Conservation (phyloP, 768 basidiomycete species). For the Dioszegia aurantiaca region DNA sequence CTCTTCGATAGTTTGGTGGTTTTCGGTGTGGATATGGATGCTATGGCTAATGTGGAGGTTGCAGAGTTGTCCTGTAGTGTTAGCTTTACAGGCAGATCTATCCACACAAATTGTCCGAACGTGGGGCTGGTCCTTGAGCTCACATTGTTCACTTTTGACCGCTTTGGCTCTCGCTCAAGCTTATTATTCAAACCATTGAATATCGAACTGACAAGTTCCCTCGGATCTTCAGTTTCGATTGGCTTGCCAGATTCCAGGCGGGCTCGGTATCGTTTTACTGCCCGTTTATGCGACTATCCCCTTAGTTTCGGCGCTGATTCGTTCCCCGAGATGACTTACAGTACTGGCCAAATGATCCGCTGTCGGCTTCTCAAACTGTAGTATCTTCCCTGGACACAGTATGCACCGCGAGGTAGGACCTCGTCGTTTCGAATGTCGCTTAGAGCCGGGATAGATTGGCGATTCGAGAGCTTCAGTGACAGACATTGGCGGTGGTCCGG, state of each 20-base stretch:
- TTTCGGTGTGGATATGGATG: neutral
- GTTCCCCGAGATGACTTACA: conserved; percentile 17
- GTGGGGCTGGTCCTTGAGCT: neutral
- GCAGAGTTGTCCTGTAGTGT: neutral
- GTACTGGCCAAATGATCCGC: conserved; percentile 28
- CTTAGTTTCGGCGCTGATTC: neutral
- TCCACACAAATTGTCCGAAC: neutral
- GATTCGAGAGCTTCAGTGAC: conserved; percentile 24
- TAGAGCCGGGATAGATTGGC: conserved; percentile 29
- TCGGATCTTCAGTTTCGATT: conserved; percentile 11
- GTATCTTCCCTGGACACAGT: conserved; percentile 33
- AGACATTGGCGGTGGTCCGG: conserved; percentile 19
- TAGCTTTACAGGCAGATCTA: neutral
- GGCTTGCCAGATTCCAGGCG: conserved; percentile 8
- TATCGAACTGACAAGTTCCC: conserved; percentile 8
- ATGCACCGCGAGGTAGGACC: conserved; percentile 24
- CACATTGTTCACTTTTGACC: neutral
- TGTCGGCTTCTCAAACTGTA: conserved; percentile 34
- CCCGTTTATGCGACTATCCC: conserved; percentile 26
- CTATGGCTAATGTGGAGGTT: neutral
- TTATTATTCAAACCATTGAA: conserved; percentile 1
- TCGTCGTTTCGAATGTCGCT: neutral
- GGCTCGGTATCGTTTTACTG: conserved; percentile 25
- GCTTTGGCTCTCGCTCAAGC: neutral
- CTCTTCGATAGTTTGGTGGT: no score